These are phyloP conservation scores for Hymenotorrendiella dingleyae DNA, from an alignment of 2,329 filamentous ascomycete genomes.

Conservation along the genomic window DNA sequence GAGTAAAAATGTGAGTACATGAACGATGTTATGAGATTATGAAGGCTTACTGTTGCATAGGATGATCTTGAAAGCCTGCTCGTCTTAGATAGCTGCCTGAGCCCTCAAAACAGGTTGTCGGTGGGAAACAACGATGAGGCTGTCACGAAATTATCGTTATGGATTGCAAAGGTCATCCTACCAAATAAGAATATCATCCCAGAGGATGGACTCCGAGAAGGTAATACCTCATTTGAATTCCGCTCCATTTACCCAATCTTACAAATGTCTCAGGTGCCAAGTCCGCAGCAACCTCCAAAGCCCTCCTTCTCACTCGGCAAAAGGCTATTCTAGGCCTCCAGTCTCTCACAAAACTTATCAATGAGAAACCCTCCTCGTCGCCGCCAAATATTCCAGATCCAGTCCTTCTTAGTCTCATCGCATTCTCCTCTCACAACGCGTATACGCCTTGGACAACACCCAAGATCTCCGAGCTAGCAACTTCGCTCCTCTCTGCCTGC, in stretches of 20 bases:
- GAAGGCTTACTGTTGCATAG: slow-evolving; percentile 17
- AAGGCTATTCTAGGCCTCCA: slow-evolving; percentile 16
- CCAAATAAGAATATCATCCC: slow-evolving; percentile 19
- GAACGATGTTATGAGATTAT: neutral
- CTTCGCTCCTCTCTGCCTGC: slow-evolving; percentile 29
- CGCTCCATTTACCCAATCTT: neutral
- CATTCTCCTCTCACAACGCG: slow-evolving; percentile 26
- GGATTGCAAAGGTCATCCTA: slow-evolving; percentile 21
- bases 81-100: slow-evolving; percentile 22
- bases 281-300: slow-evolving; percentile 4
- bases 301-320: slow-evolving; percentile 10
- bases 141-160: slow-evolving; percentile 15
- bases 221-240: slow-evolving; percentile 8
- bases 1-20: slow-evolving; percentile 2
- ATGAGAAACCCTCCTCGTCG: neutral
- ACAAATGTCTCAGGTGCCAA: slow-evolving; percentile 2
- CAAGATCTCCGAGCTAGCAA: slow-evolving; percentile 29
- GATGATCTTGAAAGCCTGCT: slow-evolving; percentile 20
- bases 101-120: slow-evolving; percentile 6
- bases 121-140: slow-evolving; percentile 11
- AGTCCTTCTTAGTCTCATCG: slow-evolving; percentile 31
- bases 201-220: slow-evolving; percentile 19
- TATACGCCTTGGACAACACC: slow-evolving; percentile 36
- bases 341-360: slow-evolving; percentile 9
- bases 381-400: neutral